Evolutionary conservation across 2,329 filamentous ascomycete genomes (phyloP).

Genomic region (Periconia sp.): DNA sequence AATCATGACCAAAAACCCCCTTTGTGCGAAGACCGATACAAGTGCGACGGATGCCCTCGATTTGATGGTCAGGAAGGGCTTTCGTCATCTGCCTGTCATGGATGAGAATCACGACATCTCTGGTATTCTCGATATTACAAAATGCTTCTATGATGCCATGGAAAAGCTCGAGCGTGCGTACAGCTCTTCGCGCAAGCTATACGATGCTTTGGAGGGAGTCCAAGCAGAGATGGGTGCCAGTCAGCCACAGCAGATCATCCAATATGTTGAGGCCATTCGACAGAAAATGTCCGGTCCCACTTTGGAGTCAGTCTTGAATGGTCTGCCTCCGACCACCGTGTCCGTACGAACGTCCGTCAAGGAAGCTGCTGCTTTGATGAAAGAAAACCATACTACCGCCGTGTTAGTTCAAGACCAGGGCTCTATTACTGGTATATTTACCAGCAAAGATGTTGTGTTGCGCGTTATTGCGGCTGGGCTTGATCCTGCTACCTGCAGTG

Average conservation of each 20-base stretch:
- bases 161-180: constrained; percentile 98
- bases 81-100: constrained; percentile 97
- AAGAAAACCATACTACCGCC: constrained; percentile 97
- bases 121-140: constrained; percentile 96
- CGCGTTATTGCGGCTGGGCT: constrained; percentile 96
- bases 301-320: constrained; percentile 89
- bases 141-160: constrained; percentile 99
- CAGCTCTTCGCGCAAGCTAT: constrained; percentile 94
- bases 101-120: constrained; percentile 99
- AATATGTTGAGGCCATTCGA: constrained; percentile 94
- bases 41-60: constrained; percentile 97
- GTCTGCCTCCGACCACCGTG: constrained; percentile 88
- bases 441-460: constrained; percentile 97
- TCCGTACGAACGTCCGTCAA: constrained; percentile 95
- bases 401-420: constrained; percentile 95
- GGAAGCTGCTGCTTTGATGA: constrained; percentile 94
- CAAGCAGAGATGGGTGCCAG: constrained; percentile 95
- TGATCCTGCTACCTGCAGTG: constrained; percentile 92
- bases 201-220: constrained; percentile 95
- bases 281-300: constrained; percentile 98
- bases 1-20: constrained; percentile 99
- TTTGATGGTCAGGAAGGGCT: constrained; percentile 97
- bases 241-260: constrained; percentile 97
- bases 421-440: constrained; percentile 98
- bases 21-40: constrained; percentile 95